Evolutionary conservation across 2,329 filamentous ascomycete genomes (phyloP), one percentile per base, ranked within the genome.

Genomic region (Pseudonectria foliicola): DNA sequence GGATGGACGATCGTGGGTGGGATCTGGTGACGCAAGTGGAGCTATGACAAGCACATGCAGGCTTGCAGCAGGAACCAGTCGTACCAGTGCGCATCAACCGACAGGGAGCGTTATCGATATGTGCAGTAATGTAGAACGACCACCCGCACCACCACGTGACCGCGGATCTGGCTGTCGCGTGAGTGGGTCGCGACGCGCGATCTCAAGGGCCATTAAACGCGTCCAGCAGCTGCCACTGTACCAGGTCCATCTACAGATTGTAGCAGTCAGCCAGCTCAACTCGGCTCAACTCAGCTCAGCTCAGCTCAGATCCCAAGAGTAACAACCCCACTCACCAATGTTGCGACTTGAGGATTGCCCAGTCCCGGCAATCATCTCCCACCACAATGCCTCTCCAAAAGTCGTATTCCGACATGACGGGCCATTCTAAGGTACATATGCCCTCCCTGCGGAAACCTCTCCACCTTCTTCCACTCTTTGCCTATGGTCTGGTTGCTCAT

Each of bases 311-410:
- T 32, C 33, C 31, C 21, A 11, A 13, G 24, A 39, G 41, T 38
- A 10, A 29, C 33, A 37, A 38, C 33, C 25, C 37, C 14, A 21
- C 12, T 14, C 23, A 25, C 13, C 30, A 21, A 37, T 39, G 32
- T 32, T 27, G 40, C 39, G 26, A 23, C 29, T 38, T 33, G 34
- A 43, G 29, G 27, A 42, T 39, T 36, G 39, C 30, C 39, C 35
- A 50, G 46, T 35, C 38, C 25, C 37, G 39, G 40, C 36, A 28
- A 39, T 34, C 43, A 37, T 31, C 33, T 30, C 27, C 32, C 31
- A 37, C 27, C 34, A 53, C 42, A 39, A 62, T 62, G 59, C 56
- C 61, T 53, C 54, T 66, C 28, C 56, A 63, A 49, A 66, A 64
- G 45, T 63, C 60, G n/a, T 61, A 59, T 41, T 65, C 63, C 40